Conservation (phyloP, 495 filamentous ascomycete genomes). For the Podospora australis region DNA sequence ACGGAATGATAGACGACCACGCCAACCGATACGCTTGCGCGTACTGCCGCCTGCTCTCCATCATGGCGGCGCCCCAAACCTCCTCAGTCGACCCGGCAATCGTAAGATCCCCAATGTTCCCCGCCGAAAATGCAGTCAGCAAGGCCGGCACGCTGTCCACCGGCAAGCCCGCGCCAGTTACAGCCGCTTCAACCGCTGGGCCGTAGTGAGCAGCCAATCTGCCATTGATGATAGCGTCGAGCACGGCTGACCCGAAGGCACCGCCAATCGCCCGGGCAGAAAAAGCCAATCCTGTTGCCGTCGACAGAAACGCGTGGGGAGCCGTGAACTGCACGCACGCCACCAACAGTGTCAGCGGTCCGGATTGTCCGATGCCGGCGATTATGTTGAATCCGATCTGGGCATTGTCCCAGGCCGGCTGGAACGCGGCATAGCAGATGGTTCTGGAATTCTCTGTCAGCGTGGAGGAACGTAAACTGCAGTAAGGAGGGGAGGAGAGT, state of each 20-base stretch:
- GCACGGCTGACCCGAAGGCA: conserved; percentile 49
- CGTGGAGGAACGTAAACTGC: background rate
- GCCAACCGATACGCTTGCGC: conserved; percentile 41
- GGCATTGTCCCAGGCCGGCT: conserved; percentile 37
- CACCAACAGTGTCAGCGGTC: conserved; percentile 44
- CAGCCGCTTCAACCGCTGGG: conserved; percentile 29
- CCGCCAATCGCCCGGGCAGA: conserved; percentile 49
- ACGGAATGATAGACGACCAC: conserved; percentile 48
- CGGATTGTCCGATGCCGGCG: conserved; percentile 44
- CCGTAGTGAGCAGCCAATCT: conserved; percentile 36
- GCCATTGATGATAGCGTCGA: conserved; percentile 48
- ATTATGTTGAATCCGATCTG: conserved; percentile 46
- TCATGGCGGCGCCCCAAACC: conserved; percentile 32
- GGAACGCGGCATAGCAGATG: conserved; percentile 44
- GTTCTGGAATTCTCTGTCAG: conserved; percentile 15
- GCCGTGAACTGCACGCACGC: conserved; percentile 49
- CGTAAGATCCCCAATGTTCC: conserved; percentile 19
- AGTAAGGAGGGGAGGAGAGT: background rate
- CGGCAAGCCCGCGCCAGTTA: conserved; percentile 37
- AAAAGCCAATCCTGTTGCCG: conserved; percentile 49
- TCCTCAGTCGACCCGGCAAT: conserved; percentile 30
- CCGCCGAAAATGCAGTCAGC: conserved; percentile 29
- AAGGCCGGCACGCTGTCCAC: conserved; percentile 29
- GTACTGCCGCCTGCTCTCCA: conserved; percentile 37
- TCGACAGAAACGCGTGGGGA: conserved; percentile 48